Evolutionary conservation across 1,284 basidiomycete species (phyloP).

Genomic region (Singerocomus inundabilis): DNA sequence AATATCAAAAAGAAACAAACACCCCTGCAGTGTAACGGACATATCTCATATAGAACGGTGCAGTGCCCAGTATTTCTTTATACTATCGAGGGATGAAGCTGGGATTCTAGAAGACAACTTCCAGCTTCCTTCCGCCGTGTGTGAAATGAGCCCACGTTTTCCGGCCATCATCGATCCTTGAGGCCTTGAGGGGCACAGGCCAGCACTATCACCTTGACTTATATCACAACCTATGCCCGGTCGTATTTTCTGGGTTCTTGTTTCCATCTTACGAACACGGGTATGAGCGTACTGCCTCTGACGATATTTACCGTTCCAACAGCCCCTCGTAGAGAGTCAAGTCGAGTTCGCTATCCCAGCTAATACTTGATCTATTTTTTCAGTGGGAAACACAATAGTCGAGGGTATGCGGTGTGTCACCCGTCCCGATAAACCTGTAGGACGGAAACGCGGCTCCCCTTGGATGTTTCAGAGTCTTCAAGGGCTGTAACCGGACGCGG

Average conservation of each 20-base stretch:
- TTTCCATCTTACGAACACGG: slow-evolving; percentile 11
- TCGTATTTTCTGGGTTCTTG: neutral
- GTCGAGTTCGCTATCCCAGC: neutral
- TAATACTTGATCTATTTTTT: neutral
- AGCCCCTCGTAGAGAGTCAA: neutral
- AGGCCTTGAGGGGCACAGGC: neutral
- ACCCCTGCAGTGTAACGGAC: neutral
- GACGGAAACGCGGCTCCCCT: neutral
- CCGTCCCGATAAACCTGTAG: neutral
- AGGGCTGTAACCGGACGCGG: neutral
- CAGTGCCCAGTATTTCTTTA: neutral
- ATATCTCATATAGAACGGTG: too few relatives aligned
- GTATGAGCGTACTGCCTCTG: neutral
- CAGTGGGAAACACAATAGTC: neutral
- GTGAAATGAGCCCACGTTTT: neutral
- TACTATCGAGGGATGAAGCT: neutral
- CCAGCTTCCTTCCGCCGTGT: neutral
- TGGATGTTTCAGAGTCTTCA: neutral
- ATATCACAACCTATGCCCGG: slow-evolving; percentile 1
- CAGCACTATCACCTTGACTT: neutral
- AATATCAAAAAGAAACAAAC: neutral
- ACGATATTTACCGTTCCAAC: neutral
- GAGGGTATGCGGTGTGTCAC: neutral
- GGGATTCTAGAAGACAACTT: neutral
- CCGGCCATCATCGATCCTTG: neutral